Base-by-base conservation (phyloP, 331 rosid species). In the Malus hybrid region DNA sequence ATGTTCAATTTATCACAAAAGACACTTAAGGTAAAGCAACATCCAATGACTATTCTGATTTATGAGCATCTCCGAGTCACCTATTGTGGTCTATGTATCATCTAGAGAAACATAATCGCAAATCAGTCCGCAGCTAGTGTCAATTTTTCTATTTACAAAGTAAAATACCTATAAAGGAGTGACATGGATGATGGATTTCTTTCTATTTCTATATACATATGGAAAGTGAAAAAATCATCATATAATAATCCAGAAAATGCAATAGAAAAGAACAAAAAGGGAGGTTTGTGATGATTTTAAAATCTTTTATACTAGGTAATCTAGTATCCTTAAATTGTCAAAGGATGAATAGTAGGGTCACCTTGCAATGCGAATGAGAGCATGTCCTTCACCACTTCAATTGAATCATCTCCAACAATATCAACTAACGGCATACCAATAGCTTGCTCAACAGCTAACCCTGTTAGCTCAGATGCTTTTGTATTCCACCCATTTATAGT, bases 401-500 rank as follows among this genome's bases (percentile, higher is more conserved):
- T 60, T 8, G 88, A 81, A 75, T 81, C 88, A 46, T 71, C 75
- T 20, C 63, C 85, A 39, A 75, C 80, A 81, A 79, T 57, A 53
- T 81, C 83, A 64, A 81, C 70, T 6, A 84, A 70, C 52, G 78
- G 74, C 73, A 52, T 81, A 39, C 86, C 85, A 48, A 81, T 79
- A n/a, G 86, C 86, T 81, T 81, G 64, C 78, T 84, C 79, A 29
- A 75, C 70, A 44, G 80, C 48, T 58, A 84, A 57, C 68, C 85
- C 88, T 19, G 86, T 84, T 73, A 78, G 73, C 66, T 84, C 88
- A 30, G 79, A 65, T 68, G 86, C 75, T 79, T 78, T 84, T 3
- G 56, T 52, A 70, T 84, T 84, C 88, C 88, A 84, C 73, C 88
- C 86, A 64, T 81, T 84, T 66, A 84, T 48, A 42, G 33, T 72